Conservation (phyloP, 202 grass and related monocot genomes). For the Panicum hallii region DNA sequence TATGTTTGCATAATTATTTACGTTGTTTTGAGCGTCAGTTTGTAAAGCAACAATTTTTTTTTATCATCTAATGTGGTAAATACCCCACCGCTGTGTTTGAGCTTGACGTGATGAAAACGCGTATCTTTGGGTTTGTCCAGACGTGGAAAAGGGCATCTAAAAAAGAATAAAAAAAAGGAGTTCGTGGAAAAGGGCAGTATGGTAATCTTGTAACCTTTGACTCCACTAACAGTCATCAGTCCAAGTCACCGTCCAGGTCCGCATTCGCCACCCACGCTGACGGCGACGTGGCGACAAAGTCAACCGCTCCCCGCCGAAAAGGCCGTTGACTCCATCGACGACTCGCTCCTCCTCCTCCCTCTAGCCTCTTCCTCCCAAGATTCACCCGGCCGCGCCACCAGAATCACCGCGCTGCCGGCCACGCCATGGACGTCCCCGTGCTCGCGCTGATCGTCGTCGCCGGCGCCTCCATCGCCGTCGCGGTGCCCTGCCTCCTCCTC, state of each 20-base stretch:
- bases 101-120: not conserved
- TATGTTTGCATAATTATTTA: too few species aligned
- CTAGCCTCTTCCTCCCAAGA: not conserved
- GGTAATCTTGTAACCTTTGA: not conserved
- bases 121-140: not conserved
- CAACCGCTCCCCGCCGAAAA: constrained; percentile 20
- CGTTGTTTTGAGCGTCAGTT: too few species aligned
- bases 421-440: constrained; percentile 57
- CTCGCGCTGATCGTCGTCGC: constrained; percentile 50
- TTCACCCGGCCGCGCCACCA: not conserved
- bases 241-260: constrained; percentile 41
- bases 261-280: not conserved
- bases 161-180: not conserved
- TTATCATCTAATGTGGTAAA: not conserved
- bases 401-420: not conserved
- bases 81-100: not conserved
- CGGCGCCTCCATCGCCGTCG: constrained; percentile 46
- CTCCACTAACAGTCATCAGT: not conserved
- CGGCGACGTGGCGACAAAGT: not conserved
- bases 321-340: constrained; percentile 29
- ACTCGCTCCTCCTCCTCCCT: not conserved
- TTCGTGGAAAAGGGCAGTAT: not conserved
- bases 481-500: constrained; percentile 47
- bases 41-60: not conserved
- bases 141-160: not conserved